Conservation (phyloP, 441 rosid species). For the Brassica balearica region DNA sequence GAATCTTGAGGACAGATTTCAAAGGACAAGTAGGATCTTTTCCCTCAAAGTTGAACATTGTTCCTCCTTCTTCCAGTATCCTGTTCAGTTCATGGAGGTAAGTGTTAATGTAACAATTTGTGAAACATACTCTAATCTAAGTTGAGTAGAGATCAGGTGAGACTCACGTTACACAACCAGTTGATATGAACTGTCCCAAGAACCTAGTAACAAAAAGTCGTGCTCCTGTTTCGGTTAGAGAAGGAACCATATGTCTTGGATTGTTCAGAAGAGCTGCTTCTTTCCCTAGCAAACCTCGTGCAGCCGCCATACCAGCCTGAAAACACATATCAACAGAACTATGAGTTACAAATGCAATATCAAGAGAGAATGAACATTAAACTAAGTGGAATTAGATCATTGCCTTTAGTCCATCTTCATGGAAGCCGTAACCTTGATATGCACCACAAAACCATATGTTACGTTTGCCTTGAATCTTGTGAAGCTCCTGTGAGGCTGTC, state of each 20-base stretch:
- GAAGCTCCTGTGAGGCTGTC: constrained; percentile 78
- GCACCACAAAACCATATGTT: constrained; percentile 94
- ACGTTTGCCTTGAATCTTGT: constrained; percentile 78
- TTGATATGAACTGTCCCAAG: constrained; percentile 62
- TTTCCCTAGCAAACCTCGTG: constrained; percentile 58
- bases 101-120: not conserved
- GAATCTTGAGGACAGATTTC: constrained; percentile 60
- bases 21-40: constrained; percentile 44
- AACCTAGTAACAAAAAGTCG: constrained; percentile 73
- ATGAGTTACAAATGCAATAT: not conserved
- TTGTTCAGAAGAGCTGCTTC: constrained; percentile 48
- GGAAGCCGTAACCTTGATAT: constrained; percentile 96
- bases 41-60: constrained; percentile 65
- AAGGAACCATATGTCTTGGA: constrained; percentile 71
- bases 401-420: constrained; percentile 95
- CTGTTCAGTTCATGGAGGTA: constrained; percentile 44
- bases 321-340: constrained; percentile 19
- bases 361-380: not conserved
- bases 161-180: constrained; percentile 73
- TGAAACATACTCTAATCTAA: not conserved
- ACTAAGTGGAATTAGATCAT: not conserved
- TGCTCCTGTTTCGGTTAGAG: constrained; percentile 66
- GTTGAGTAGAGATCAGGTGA: not conserved
- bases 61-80: constrained; percentile 83
- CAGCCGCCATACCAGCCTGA: constrained; percentile 69